phyloP scores from a whole-genome alignment of 2,329 filamentous ascomycete species.

The Fusarium nematophilum region DNA sequence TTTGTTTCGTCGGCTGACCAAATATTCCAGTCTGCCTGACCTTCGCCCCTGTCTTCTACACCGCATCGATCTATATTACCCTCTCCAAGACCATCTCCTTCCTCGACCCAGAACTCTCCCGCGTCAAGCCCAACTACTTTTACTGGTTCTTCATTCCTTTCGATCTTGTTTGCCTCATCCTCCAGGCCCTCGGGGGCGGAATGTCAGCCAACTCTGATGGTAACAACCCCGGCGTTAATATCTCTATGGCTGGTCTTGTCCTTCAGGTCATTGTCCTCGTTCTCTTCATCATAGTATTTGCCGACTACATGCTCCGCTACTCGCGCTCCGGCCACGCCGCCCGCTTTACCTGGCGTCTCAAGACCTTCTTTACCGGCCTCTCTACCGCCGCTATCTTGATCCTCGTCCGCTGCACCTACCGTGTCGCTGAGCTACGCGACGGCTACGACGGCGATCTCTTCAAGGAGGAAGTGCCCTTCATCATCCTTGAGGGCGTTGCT shows the following conservation, averaged over 20 bases:
- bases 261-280: conserved; percentile 69
- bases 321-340: conserved; percentile 42
- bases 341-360: conserved; percentile 46
- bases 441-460: conserved; percentile 70
- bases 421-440: conserved; percentile 73
- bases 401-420: conserved; percentile 71
- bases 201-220: conserved; percentile 53
- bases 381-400: conserved; percentile 67
- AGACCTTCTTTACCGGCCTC: conserved; percentile 64
- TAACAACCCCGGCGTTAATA: conserved; percentile 52
- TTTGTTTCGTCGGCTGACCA: neutral
- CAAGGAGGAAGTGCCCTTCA: conserved; percentile 62
- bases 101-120: conserved; percentile 54
- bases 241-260: conserved; percentile 63
- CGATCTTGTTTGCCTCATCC: conserved; percentile 66
- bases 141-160: conserved; percentile 65
- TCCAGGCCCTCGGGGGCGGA: conserved; percentile 69
- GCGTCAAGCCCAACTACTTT: conserved; percentile 56
- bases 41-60: conserved; percentile 58
- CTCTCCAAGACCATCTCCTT: conserved; percentile 58
- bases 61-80: conserved; percentile 75
- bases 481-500: conserved; percentile 61
- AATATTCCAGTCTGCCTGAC: conserved; percentile 64
- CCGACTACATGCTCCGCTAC: conserved; percentile 62
- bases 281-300: conserved; percentile 61